Evolutionary conservation across 2,329 filamentous ascomycete species (phyloP).

Genomic region (Cordyceps militaris): DNA sequence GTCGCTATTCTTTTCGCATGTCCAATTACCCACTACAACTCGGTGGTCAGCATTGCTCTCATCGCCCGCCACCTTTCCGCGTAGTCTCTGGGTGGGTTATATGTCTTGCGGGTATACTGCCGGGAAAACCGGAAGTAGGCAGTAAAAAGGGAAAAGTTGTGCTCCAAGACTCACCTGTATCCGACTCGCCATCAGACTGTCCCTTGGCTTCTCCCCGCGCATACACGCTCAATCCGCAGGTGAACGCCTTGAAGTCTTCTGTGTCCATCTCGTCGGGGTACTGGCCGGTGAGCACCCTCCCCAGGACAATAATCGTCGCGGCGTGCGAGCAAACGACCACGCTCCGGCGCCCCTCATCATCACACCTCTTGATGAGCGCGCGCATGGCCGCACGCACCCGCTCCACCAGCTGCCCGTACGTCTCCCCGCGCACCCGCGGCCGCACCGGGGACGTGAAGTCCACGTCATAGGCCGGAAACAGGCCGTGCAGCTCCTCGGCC

Average conservation of each 20-base stretch:
- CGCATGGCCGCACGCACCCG: slow-evolving; percentile 65
- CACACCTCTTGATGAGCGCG: slow-evolving; percentile 64
- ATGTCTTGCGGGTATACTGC: neutral
- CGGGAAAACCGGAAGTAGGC: neutral
- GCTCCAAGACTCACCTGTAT: slow-evolving; percentile 5
- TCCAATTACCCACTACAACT: slow-evolving; percentile 61
- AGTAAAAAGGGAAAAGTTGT: neutral
- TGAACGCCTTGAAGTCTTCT: slow-evolving; percentile 81
- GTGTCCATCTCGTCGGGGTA: slow-evolving; percentile 65
- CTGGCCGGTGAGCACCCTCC: slow-evolving; percentile 69
- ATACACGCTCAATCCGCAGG: slow-evolving; percentile 70
- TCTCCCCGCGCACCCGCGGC: slow-evolving; percentile 69
- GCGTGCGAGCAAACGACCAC: slow-evolving; percentile 85
- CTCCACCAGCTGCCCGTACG: slow-evolving; percentile 70
- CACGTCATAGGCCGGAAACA: slow-evolving; percentile 59
- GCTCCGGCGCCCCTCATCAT: slow-evolving; percentile 60
- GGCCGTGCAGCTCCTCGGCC: slow-evolving; percentile 50
- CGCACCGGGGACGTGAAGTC: slow-evolving; percentile 55
- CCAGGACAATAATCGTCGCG: slow-evolving; percentile 79
- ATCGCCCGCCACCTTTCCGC: neutral
- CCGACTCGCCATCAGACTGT: neutral
- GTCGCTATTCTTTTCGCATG: slow-evolving; percentile 72
- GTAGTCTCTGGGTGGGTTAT: neutral
- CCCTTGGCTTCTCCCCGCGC: slow-evolving; percentile 8
- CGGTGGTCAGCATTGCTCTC: slow-evolving; percentile 24